Evolutionary conservation across 345 rosid species (phyloP).

Genomic region (Ricinus communis): DNA sequence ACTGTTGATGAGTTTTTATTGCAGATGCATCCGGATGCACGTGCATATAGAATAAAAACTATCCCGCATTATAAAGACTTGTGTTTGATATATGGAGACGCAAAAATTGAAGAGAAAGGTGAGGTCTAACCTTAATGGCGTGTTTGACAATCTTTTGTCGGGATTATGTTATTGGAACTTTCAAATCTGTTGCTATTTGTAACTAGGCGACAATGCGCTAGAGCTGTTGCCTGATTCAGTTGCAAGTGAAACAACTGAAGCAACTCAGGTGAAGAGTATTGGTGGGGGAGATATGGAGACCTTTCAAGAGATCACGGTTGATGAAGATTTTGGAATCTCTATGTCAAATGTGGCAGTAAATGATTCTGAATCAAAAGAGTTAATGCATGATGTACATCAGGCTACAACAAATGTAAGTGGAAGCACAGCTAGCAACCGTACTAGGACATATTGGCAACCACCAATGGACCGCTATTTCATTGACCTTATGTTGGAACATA

Average conservation of each 20-base stretch:
- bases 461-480: conserved; percentile 85
- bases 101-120: conserved; percentile 53
- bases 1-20: conserved; percentile 23
- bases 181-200: conserved; percentile 3
- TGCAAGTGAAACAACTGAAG: conserved; percentile 21
- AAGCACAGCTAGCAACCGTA: conserved; percentile 31
- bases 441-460: conserved; percentile 79
- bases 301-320: conserved; percentile 28
- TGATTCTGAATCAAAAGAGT: conserved; percentile 31
- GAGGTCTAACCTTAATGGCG: conserved; percentile 8
- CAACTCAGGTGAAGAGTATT: conserved; percentile 11
- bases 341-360: conserved; percentile 7
- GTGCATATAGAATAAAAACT: conserved; percentile 59
- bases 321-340: conserved; percentile 38
- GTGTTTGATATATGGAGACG: conserved; percentile 56
- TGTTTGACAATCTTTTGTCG: background rate
- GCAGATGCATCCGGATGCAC: conserved; percentile 61
- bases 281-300: conserved; percentile 32
- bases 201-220: conserved; percentile 29
- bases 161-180: conserved; percentile 6
- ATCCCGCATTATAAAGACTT: conserved; percentile 66
- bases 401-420: conserved; percentile 15
- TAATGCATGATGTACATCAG: conserved; percentile 30
- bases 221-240: conserved; percentile 23
- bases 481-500: conserved; percentile 74